Base-by-base conservation (phyloP, 2,329 filamentous ascomycete genomes). In the Penicillium oxalicum region DNA sequence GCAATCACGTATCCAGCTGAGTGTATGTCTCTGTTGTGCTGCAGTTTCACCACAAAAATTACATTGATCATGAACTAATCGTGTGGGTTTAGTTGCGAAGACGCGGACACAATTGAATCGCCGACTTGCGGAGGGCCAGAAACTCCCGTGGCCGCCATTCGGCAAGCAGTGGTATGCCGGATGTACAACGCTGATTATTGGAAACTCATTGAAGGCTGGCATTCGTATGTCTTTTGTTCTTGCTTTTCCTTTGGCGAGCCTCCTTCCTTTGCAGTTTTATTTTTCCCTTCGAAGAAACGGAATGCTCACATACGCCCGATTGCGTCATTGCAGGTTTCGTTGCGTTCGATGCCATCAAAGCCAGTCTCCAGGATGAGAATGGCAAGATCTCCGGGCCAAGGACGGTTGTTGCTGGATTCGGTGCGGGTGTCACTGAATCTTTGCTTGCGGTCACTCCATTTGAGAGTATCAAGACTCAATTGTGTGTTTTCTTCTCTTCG, bases 401-500 rank as follows among this genome's bases (percentile, higher is more conserved):
- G 56, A 97, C 91, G 1, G 93, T 97, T 1, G 80, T 96, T 50
- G 91, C 91, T 36, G 93, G 93, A 3, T 95, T 98, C 64, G 88
- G 91, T 50, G 93, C 93, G 7, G 93, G 93, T 48, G 87, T 95
- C 44, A 97, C 91, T 2, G 93, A 98, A 74, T 94, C 88, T 3
- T 73, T 96, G 44, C 74, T 98, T 3, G 93, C 93, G 9, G 93
- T 98, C 32, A 98, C 93, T 32, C 93, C 93, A 0, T 96, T 94
- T 50, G 93, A 98, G 74, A 94, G 88, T 63, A 96, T 98, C 72
- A 98, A 98, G 77, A 98, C 93, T 44, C 94, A 94, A 59, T 75
- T 98, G 80, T 87, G 67, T 46, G 74, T 69, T 43, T 40, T 33
- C 33, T 37, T 37, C 45, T 9, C n/a, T 32, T 11, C 29, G 29